These are phyloP conservation scores for Gonium pectorale DNA, from an alignment of 139 green algal genomes.

Conservation along the genomic window DNA sequence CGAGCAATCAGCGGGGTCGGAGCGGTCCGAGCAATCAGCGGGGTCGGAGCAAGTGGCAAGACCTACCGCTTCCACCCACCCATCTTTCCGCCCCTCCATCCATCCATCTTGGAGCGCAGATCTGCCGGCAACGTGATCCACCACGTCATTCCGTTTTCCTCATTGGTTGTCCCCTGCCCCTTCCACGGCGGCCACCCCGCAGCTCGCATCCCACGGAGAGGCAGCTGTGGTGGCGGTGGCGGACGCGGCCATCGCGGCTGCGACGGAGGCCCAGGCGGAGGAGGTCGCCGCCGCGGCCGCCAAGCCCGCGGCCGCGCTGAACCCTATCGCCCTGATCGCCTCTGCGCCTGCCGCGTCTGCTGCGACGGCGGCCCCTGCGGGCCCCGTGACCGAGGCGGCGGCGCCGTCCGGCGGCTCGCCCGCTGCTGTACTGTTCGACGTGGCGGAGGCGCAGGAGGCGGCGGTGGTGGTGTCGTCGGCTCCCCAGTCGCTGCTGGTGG, in stretches of 20 bases:
- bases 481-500: constrained; percentile 35
- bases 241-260: neutral
- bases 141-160: too few species aligned
- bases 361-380: neutral
- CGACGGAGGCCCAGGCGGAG: constrained; percentile 17
- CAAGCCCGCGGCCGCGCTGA: neutral
- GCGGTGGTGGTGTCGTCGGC: neutral
- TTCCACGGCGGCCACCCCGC: neutral
- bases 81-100: too few species aligned
- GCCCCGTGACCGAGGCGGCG: neutral
- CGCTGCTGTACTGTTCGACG: neutral
- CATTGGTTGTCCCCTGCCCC: too few species aligned
- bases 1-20: too few species aligned
- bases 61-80: too few species aligned
- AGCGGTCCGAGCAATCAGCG: too few species aligned
- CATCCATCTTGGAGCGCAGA: too few species aligned
- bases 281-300: neutral
- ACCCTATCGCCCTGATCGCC: neutral
- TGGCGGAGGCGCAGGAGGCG: neutral
- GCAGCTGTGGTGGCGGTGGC: constrained; percentile 29
- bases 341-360: neutral
- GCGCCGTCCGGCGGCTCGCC: neutral
- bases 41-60: too few species aligned
- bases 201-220: constrained; percentile 28
- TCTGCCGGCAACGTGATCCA: too few species aligned